Percentiles rank a stretch among this genome's conserved stretches.
These are phyloP conservation scores for Aspergillus oerlinghausenensis DNA, from an alignment of 2,329 filamentous ascomycete species.

Conservation along the genomic window DNA sequence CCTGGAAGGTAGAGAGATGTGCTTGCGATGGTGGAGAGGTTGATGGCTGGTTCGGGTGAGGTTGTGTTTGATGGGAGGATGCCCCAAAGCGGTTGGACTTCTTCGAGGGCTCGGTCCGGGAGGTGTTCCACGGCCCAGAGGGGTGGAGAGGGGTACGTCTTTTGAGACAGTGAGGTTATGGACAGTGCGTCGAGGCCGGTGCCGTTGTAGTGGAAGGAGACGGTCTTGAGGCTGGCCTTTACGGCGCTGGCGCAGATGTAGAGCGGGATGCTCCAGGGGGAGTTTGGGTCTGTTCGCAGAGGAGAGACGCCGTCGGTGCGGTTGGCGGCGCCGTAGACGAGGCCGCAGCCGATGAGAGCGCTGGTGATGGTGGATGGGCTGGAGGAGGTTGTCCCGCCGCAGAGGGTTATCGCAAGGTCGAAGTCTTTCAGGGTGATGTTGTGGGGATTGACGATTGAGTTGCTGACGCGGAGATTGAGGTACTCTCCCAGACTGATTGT, in stretches of 20 bases:
- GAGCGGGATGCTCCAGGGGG: constrained; percentile 41
- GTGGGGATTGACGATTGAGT: neutral
- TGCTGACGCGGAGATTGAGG: constrained; percentile 5
- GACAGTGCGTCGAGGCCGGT: constrained; percentile 34
- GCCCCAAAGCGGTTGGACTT: constrained; percentile 39
- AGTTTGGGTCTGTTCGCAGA: constrained; percentile 38
- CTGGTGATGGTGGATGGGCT: constrained; percentile 42
- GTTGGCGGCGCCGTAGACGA: constrained; percentile 38
- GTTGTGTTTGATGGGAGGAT: constrained; percentile 27
- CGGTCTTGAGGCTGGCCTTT: constrained; percentile 44
- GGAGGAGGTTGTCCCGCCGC: constrained; percentile 22
- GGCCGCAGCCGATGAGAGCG: constrained; percentile 37
- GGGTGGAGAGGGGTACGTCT: constrained; percentile 30
- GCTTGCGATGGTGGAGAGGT: constrained; percentile 28
- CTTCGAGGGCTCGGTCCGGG: constrained; percentile 19
- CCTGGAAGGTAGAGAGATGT: constrained; percentile 31
- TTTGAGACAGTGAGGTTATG: constrained; percentile 33
- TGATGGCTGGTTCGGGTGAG: neutral
- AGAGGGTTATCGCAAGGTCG: constrained; percentile 10
- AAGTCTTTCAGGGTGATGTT: neutral
- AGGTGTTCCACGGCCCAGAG: constrained; percentile 36
- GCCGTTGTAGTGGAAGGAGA: constrained; percentile 42
- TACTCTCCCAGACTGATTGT: constrained; percentile 2
- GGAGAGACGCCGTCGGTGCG: constrained; percentile 31
- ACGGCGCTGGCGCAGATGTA: constrained; percentile 43